Base-by-base conservation (phyloP, 2,329 filamentous ascomycete species). In the Hypoxylon sp. region DNA sequence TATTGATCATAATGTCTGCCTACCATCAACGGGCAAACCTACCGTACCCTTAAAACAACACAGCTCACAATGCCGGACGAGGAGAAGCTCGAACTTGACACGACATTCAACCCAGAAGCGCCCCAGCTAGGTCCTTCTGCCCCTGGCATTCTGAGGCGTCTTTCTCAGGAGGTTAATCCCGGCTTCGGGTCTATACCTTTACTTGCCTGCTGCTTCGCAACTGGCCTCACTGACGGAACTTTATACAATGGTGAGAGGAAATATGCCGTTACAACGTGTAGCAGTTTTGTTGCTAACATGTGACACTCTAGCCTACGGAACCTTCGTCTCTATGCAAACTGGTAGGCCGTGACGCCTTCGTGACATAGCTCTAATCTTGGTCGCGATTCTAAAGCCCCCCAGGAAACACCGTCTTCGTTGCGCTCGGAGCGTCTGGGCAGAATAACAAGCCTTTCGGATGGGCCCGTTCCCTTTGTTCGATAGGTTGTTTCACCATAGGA, bases 341-440 rank as follows among this genome's bases (percentile, higher is more conserved):
- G 73, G 74, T 74, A 68, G 44, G 71, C 51, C 26, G 26, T 28
- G 2, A 4, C 22, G 7, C 6, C 16, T 12, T n/a, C 26, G 45
- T 28, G 4, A 11, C 20, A 20, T 16, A 32, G 8, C 26, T 12
- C 24, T 14, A 49, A 8, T 30, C 28, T 20, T 32, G 11, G 16
- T 11, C 7, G 16, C 11, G 16, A 2, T 20, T 20, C 45, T 53
- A 38, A 46, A 38, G n/a, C 16, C 20, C 20, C 4, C 8, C 68
- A 76, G 79, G 79, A 56, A 81, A 80, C 54, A 80, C 79, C 16
- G 79, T 81, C 46, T 81, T 81, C 65, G 72, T 80, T n/a, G 79
- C 78, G 9, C 72, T 81, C 12, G 79, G 79, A 3, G 76, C 78
- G 0, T 79, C 79, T 0, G 74, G 77, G 24, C 79, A 80, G 50